A percentile compares a stretch with the other conserved stretches of the same genome.
Conservation (phyloP, 2,329 filamentous ascomycete genomes). For the Botrytis galanthina region DNA sequence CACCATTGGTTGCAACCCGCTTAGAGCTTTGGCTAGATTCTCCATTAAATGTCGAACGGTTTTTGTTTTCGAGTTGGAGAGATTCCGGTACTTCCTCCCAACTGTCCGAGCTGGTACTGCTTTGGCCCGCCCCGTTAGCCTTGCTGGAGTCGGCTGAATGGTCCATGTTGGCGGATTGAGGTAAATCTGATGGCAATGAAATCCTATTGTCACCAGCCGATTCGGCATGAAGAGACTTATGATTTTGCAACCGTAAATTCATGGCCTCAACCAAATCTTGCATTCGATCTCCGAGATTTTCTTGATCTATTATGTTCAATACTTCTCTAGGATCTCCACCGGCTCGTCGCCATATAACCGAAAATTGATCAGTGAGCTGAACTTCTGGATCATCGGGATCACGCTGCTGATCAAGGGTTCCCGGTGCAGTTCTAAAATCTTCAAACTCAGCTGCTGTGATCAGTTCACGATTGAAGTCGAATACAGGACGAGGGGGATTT, state of each 20-base stretch:
- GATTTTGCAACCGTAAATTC: constrained; percentile 2
- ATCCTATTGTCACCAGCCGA: background rate
- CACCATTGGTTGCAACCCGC: background rate
- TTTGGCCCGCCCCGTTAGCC: constrained; percentile 11
- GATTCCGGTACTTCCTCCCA: constrained; percentile 30
- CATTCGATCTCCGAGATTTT: constrained; percentile 57
- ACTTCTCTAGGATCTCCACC: constrained; percentile 59
- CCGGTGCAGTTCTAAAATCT: background rate
- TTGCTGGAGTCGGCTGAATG: background rate
- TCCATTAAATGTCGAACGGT: background rate
- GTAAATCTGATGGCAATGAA: background rate
- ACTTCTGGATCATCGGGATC: constrained; percentile 28
- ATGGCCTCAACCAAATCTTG: constrained; percentile 55
- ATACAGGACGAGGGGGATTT: background rate
- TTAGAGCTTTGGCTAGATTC: background rate
- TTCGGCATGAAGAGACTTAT: background rate
- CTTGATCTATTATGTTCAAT: constrained; percentile 58
- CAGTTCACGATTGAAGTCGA: background rate
- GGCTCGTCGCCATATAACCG: constrained; percentile 58
- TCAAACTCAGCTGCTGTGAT: background rate
- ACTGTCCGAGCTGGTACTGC: constrained; percentile 30
- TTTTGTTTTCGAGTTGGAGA: background rate
- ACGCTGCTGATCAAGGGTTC: constrained; percentile 21
- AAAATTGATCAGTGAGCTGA: constrained; percentile 43
- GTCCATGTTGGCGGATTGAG: too few species aligned